These are phyloP conservation scores for Fusarium sp. DNA, from an alignment of 2,329 filamentous ascomycete species.

Conservation along the genomic window DNA sequence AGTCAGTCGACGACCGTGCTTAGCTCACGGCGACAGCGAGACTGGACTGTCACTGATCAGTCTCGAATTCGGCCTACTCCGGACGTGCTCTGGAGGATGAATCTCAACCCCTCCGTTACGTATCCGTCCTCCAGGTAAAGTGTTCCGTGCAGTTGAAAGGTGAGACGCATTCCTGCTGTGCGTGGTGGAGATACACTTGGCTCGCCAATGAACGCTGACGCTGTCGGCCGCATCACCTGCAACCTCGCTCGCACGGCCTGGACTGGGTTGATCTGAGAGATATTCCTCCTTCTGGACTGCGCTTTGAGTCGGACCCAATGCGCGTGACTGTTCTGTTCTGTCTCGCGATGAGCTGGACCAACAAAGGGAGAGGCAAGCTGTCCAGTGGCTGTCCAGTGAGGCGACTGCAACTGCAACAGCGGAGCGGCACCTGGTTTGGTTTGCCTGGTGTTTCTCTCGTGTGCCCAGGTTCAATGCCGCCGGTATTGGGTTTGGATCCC, in stretches of 20 bases:
- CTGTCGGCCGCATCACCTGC: constrained; percentile 29
- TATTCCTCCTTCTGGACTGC: constrained; percentile 22
- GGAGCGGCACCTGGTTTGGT: neutral
- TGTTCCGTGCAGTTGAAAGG: constrained; percentile 6
- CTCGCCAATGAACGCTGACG: constrained; percentile 20
- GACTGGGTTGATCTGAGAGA: constrained; percentile 24
- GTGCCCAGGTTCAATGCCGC: constrained; percentile 8
- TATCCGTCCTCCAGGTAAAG: constrained; percentile 2
- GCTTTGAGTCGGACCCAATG: constrained; percentile 29
- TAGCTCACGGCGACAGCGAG: constrained; percentile 14
- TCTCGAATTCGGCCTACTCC: neutral
- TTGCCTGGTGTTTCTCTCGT: constrained; percentile 6
- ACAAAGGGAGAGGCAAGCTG: constrained; percentile 5
- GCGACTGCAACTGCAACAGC: constrained; percentile 25
- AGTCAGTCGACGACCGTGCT: constrained; percentile 15
- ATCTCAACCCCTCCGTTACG: constrained; percentile 1
- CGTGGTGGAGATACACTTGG: constrained; percentile 11
- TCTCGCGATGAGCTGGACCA: constrained; percentile 10
- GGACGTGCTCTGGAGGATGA: neutral
- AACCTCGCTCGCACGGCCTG: constrained; percentile 34
- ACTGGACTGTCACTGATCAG: neutral
- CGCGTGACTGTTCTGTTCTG: constrained; percentile 11
- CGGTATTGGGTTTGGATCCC: constrained; percentile 7
- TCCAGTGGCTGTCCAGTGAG: constrained; percentile 25
- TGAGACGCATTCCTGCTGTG: constrained; percentile 14